Conservation (phyloP, 1,284 basidiomycete species). For the Pholiota adiposa region DNA sequence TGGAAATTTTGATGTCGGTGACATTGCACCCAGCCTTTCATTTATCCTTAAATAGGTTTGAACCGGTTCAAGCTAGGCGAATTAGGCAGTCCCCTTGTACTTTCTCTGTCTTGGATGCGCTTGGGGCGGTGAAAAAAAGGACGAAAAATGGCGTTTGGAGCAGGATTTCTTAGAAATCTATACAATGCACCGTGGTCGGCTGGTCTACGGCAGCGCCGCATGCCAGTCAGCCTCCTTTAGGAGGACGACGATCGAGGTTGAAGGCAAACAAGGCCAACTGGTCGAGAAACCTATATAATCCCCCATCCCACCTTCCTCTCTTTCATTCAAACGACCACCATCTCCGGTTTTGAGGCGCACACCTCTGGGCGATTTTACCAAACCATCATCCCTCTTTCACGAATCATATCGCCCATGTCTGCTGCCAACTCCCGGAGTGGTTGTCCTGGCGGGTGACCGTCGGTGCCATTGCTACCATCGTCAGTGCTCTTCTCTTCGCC, state of each 20-base stretch:
- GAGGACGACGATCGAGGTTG: neutral
- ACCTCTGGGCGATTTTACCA: neutral
- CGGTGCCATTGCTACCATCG: neutral
- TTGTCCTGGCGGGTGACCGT: neutral
- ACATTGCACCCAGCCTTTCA: too few species aligned
- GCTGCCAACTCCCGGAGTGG: neutral
- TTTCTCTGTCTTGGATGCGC: too few species aligned
- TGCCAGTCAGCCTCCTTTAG: neutral
- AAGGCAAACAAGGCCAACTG: neutral
- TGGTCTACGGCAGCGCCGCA: neutral
- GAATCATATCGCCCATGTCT: neutral
- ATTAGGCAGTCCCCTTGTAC: too few species aligned
- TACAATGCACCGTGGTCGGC: neutral
- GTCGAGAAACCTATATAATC: neutral
- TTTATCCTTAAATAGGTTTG: too few species aligned
- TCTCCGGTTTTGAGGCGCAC: neutral
- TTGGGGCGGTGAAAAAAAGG: too few species aligned
- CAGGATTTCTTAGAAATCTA: too few species aligned
- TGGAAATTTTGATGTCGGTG: too few species aligned
- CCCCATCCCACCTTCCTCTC: neutral
- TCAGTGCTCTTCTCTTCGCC: neutral
- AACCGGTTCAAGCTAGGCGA: too few species aligned
- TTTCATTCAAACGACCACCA: neutral
- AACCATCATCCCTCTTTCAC: neutral
- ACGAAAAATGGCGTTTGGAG: too few species aligned